Base-by-base conservation (phyloP, 2,329 filamentous ascomycete species). In the Cordyceps javanica region DNA sequence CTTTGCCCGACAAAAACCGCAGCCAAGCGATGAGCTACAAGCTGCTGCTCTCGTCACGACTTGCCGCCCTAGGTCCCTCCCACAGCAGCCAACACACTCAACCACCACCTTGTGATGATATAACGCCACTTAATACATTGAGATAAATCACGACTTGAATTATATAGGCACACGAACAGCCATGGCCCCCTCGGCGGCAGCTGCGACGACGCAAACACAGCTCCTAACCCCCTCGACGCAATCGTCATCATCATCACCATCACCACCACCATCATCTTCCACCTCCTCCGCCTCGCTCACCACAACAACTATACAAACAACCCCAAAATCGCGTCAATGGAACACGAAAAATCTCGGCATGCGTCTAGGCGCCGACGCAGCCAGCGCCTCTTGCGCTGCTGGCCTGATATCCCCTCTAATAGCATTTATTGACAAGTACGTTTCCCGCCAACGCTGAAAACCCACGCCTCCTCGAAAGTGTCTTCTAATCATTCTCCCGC, bases 381-480 rank as follows among this genome's bases (percentile, higher is more conserved):
- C 82, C 45, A 86, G 87, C 65, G 91, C 90, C 1, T 80, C 82
- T 2, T 81, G 82, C 46, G 90, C 91, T 11, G 90, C 88, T 2
- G 82, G 81, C 7, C 75, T 94, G 60, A 88, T 96, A 49, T 90
- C 91, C 56, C 91, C 92, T 1, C 69, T 95, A 39, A 93, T 96
- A 62, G 89, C 88, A 38, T 87, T 94, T 63, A 94, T 97, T 72
- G 91, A 96, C 72, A 85, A 88, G 89, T 92, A 75, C 44, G 63
- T 50, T 16, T n/a, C 10, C 26, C 39, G 26, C 14, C 23, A n/a
- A n/a, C n/a, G n/a, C n/a, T n/a, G n/a, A 32, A 32, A 32, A 5
- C 39, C 10, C 39, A 8, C 34, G 3, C 14, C 48, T n/a, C 45
- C 28, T 45, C n/a, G n/a, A n/a, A n/a, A n/a, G n/a, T n/a, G n/a